Base-by-base conservation (phyloP, 2,329 filamentous ascomycete genomes). In the Fusarium euwallaceae region DNA sequence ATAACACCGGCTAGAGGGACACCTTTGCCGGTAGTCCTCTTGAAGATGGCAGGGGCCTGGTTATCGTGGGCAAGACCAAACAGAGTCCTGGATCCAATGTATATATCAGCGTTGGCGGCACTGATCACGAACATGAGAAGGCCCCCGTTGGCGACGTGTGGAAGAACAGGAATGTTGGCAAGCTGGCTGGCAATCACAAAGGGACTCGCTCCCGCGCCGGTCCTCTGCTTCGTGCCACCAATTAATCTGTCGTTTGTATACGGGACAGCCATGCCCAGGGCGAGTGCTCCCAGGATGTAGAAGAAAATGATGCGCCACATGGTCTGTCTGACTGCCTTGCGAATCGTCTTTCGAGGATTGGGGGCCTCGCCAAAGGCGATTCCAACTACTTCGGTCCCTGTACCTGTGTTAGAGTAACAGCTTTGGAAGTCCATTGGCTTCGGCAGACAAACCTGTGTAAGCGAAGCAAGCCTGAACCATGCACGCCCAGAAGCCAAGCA, bases 401-500 rank as follows among this genome's bases (percentile, higher is more conserved):
- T 12, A 16, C 24, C 4, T 12, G 24, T 17, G 48, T 55, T 8
- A 55, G 27, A 32, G 29, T 20, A 27, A 32, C 27, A 0, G 17
- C 9, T n/a, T 11, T 32, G 0, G 27, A 32, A 8, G 10, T 2
- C 29, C 16, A 11, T 14, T 1, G 17, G 1, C n/a, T 20, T 17
- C 9, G 8, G 0, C 17, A 5, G 17, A 55, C 48, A 5, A 55
- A 55, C 48, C 72, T 17, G 64, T 66, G 24, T 61, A 85, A 29
- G 82, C 82, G 51, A 85, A 86, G 8, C 81, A 82, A 1, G 84
- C 82, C 60, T 83, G 80, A 43, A 82, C 81, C 53, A 85, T 77
- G 16, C 80, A 81, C 9, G 81, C 81, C 82, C 84, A 83, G 16
- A 83, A 80, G 5, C 83, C 84, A 7, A 86, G 79, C 60, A 87